Conservation (phyloP, 441 rosid genomes). For the Manihot esculenta region DNA sequence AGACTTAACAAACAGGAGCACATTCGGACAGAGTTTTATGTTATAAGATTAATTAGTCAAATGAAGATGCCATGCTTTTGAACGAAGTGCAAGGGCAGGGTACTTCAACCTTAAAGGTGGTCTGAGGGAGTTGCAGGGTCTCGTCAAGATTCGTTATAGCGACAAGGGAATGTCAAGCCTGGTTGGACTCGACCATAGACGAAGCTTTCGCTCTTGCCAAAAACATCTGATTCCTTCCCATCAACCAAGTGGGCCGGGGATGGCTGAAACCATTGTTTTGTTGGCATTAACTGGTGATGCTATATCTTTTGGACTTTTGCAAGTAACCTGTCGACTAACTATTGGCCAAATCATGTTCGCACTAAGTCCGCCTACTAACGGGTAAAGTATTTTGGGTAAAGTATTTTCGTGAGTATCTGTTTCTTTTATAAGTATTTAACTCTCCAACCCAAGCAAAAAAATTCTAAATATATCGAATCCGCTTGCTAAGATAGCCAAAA, state of each 20-base stretch:
- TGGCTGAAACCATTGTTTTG: too few species aligned
- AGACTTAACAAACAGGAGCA: too few species aligned
- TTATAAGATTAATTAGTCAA: background rate
- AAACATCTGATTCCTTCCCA: constrained; percentile 19
- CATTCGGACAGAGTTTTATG: too few species aligned
- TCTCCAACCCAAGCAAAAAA: too few species aligned
- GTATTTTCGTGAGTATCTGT: too few species aligned
- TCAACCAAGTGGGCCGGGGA: background rate
- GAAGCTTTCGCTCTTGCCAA: background rate
- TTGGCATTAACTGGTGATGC: background rate
- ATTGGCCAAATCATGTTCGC: too few species aligned
- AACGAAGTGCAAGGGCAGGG: background rate
- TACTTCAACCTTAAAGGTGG: constrained; percentile 8
- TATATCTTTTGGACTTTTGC: background rate
- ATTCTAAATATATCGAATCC: too few species aligned
- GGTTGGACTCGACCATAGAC: constrained; percentile 18
- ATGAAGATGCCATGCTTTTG: background rate
- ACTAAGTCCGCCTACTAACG: too few species aligned
- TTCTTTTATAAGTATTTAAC: too few species aligned
- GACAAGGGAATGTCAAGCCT: constrained; percentile 16
- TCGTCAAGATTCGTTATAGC: constrained; percentile 8
- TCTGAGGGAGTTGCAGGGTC: background rate
- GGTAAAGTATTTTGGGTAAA: too few species aligned
- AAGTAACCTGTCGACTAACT: too few species aligned
- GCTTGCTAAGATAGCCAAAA: too few species aligned